These are phyloP conservation scores for Hypoxylon rickii DNA, from an alignment of 495 filamentous ascomycete species.

Conservation along the genomic window DNA sequence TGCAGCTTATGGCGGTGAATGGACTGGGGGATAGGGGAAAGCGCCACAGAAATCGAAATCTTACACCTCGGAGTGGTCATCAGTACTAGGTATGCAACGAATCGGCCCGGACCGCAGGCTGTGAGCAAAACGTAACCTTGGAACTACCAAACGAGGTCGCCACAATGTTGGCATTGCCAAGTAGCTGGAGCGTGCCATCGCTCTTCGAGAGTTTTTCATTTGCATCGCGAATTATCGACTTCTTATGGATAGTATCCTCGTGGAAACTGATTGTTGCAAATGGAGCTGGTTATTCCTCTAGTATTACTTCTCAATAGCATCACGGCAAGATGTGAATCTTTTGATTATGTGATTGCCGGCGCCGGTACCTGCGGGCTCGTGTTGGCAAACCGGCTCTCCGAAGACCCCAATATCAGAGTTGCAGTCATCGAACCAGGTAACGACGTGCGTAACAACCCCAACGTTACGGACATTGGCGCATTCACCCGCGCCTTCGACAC, in stretches of 20 bases:
- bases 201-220: background rate
- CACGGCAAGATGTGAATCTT: conserved; percentile 24
- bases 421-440: conserved; percentile 59
- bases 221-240: background rate
- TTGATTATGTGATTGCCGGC: conserved; percentile 58
- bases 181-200: too few species aligned
- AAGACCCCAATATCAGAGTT: conserved; percentile 50
- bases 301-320: conserved; percentile 5
- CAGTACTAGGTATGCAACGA: conserved; percentile 11
- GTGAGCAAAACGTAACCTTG: background rate
- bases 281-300: conserved; percentile 10
- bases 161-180: too few species aligned
- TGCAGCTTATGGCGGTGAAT: conserved; percentile 12
- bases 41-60: background rate
- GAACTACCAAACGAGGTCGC: too few species aligned
- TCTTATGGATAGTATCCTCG: background rate
- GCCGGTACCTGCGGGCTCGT: conserved; percentile 59
- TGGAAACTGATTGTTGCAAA: conserved; percentile 14
- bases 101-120: conserved; percentile 14
- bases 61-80: conserved; percentile 10
- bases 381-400: conserved; percentile 58
- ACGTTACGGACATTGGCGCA: conserved; percentile 50
- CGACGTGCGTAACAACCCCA: conserved; percentile 52
- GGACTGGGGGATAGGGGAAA: conserved; percentile 14
- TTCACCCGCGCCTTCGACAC: conserved; percentile 49